phyloP scores from a whole-genome alignment of 768 basidiomycete genomes.

The Pleurotus tuoliensis region DNA sequence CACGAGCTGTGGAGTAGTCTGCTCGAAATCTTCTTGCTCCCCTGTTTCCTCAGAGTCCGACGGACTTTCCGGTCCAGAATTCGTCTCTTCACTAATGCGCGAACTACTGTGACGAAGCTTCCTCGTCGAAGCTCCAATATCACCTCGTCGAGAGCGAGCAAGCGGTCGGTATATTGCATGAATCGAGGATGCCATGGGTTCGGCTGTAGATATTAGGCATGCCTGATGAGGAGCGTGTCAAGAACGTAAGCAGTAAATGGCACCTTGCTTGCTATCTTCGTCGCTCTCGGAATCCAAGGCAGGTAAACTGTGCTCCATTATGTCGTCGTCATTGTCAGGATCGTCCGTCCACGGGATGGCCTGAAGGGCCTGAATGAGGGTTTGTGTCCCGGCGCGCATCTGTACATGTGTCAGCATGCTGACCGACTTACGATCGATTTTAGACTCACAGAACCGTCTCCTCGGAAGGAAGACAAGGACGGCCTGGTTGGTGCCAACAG shows the following conservation, averaged over 20 bases:
- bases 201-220: slow-evolving; percentile 25
- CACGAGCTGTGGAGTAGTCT: slow-evolving; percentile 37
- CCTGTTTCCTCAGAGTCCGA: slow-evolving; percentile 42
- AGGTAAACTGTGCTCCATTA: slow-evolving; percentile 35
- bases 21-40: slow-evolving; percentile 55
- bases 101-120: slow-evolving; percentile 16
- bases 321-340: slow-evolving; percentile 67
- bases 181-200: slow-evolving; percentile 74
- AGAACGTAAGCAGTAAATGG: slow-evolving; percentile 17
- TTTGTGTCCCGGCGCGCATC: slow-evolving; percentile 88
- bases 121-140: slow-evolving; percentile 19
- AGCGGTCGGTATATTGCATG: slow-evolving; percentile 84
- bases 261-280: slow-evolving; percentile 47
- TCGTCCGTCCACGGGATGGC: slow-evolving; percentile 76
- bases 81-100: slow-evolving; percentile 26
- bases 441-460: slow-evolving; percentile 63
- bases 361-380: slow-evolving; percentile 84
- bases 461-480: slow-evolving; percentile 51
- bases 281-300: slow-evolving; percentile 59
- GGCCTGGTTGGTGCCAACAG: slow-evolving; percentile 40
- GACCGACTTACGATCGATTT: slow-evolving; percentile 2
- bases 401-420: slow-evolving; percentile 25
- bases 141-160: slow-evolving; percentile 55
- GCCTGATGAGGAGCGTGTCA: background rate
- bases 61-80: slow-evolving; percentile 26